phyloP scores from a whole-genome alignment of 1,139 yeast species.

The Debaryomyces nepalensis region DNA sequence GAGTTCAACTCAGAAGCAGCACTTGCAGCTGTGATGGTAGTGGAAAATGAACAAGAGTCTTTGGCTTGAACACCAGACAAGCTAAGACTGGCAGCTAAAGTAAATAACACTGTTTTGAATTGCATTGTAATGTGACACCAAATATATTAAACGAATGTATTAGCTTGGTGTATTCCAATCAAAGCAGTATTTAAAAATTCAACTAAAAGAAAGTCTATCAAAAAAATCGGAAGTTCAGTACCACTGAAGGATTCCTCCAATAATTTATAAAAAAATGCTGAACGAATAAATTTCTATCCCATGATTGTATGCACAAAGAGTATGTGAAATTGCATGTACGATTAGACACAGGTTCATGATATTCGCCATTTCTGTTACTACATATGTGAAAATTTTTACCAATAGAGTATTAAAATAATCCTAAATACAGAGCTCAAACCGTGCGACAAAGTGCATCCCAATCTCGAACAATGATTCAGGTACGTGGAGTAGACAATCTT shows the following conservation, averaged over 20 bases:
- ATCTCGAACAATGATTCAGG: constrained; percentile 7
- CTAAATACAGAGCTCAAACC: constrained; percentile 8
- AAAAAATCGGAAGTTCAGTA: not conserved
- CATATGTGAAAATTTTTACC: constrained; percentile 1
- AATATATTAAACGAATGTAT: constrained; percentile 7
- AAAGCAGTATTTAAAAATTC: constrained; percentile 3
- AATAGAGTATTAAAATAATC: constrained; percentile 3
- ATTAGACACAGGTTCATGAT: constrained; percentile 8
- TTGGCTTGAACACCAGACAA: constrained; percentile 24
- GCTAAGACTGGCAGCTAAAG: constrained; percentile 22
- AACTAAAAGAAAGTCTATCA: constrained; percentile 9
- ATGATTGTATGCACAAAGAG: constrained; percentile 3
- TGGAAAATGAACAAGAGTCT: constrained; percentile 42
- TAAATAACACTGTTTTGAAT: constrained; percentile 18
- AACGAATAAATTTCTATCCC: not conserved
- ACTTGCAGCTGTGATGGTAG: constrained; percentile 46
- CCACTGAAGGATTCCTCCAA: constrained; percentile 4
- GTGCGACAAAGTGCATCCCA: constrained; percentile 2
- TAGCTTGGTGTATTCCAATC: constrained; percentile 8
- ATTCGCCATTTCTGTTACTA: not conserved
- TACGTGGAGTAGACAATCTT: not conserved
- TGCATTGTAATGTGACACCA: constrained; percentile 21
- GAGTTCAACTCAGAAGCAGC: constrained; percentile 40
- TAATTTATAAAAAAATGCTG: constrained; percentile 8
- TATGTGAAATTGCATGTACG: constrained; percentile 4